Percentiles rank a stretch among this genome's conserved stretches.
Evolutionary conservation across 176 grass and related monocot species (phyloP).

Genomic region (Juncus inflexus): DNA sequence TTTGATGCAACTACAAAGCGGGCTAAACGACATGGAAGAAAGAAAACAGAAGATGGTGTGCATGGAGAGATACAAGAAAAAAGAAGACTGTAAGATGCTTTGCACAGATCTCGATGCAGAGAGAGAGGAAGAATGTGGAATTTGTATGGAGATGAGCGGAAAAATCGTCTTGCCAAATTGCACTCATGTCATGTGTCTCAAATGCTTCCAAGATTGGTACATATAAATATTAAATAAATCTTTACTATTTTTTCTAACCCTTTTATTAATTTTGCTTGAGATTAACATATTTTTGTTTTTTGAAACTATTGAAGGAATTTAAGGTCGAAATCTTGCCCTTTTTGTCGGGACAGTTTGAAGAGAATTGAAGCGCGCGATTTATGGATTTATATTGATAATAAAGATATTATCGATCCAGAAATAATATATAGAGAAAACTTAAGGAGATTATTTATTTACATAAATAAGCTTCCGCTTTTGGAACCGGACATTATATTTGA

Average conservation of each 20-base stretch:
- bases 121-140: conserved; percentile 91
- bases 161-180: conserved; percentile 85
- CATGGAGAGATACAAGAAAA: conserved; percentile 60
- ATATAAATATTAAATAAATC: conserved; percentile 18
- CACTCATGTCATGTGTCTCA: conserved; percentile 85
- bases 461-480: conserved; percentile 73
- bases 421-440: conserved; percentile 66
- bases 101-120: conserved; percentile 75
- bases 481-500: conserved; percentile 70
- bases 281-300: background rate
- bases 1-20: conserved; percentile 71
- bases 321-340: conserved; percentile 87
- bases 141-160: conserved; percentile 82
- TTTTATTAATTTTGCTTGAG: conserved; percentile 4
- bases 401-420: conserved; percentile 56
- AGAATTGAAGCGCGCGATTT: conserved; percentile 64
- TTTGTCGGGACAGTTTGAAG: conserved; percentile 70
- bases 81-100: conserved; percentile 49
- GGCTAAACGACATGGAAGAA: conserved; percentile 73
- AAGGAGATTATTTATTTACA: conserved; percentile 72
- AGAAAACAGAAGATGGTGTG: conserved; percentile 69
- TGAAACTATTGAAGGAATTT: conserved; percentile 46
- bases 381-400: conserved; percentile 69
- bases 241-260: background rate
- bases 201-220: conserved; percentile 94